Conservation (phyloP, 2,329 filamentous ascomycete species). For the Dichotomopilus funicola region DNA sequence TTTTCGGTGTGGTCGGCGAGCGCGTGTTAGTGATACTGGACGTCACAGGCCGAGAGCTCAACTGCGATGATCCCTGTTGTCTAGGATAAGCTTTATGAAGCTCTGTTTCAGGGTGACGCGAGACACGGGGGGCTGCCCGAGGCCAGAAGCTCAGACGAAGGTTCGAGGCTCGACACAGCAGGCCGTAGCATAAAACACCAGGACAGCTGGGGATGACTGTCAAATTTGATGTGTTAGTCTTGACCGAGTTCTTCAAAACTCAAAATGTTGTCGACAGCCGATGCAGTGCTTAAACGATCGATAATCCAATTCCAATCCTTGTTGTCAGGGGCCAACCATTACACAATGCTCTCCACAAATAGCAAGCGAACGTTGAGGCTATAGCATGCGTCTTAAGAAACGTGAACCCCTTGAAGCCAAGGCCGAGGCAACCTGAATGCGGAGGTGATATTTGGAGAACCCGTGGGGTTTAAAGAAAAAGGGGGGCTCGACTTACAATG, state of each 20-base stretch:
- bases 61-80: slow-evolving; percentile 13
- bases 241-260: no score
- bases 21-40: slow-evolving; percentile 10
- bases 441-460: not conserved
- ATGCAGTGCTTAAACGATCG: no score
- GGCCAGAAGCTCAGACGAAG: slow-evolving; percentile 9
- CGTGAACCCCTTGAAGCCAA: slow-evolving; percentile 6
- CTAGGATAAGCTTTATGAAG: slow-evolving; percentile 5
- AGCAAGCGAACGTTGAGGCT: not conserved
- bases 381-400: slow-evolving; percentile 21
- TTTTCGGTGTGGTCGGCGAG: not conserved
- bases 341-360: slow-evolving; percentile 2
- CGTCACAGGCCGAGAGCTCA: not conserved
- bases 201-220: not conserved
- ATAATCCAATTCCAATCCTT: not conserved
- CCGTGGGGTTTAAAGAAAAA: slow-evolving; percentile 5
- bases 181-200: slow-evolving; percentile 5
- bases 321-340: slow-evolving; percentile 12
- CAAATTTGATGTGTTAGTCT: no score
- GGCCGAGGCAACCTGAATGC: not conserved
- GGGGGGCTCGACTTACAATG: not conserved
- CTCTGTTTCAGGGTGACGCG: slow-evolving; percentile 10
- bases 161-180: slow-evolving; percentile 8
- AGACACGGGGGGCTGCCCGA: not conserved
- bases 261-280: no score